Percentiles rank a stretch among this genome's conserved stretches.
phyloP scores from a whole-genome alignment of 108 stramenopile genomes.

The Aurantiochytrium sp. region DNA sequence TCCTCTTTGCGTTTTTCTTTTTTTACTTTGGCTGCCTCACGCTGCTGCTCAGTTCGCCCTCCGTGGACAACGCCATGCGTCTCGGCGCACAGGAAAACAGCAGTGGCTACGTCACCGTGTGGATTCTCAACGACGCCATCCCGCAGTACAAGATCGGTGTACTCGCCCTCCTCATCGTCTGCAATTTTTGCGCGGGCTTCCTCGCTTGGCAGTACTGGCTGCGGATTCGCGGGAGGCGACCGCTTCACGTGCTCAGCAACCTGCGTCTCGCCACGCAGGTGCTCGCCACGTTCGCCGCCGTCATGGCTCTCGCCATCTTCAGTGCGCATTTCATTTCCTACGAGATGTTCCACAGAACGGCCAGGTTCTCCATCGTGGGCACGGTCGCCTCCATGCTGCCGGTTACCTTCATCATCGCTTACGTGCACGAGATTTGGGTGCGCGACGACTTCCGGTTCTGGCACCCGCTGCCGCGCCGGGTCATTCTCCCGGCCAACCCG shows the following conservation, averaged over 20 bases:
- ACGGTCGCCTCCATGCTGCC: background rate
- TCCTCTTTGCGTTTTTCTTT: background rate
- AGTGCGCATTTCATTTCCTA: constrained; percentile 19
- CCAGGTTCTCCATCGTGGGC: background rate
- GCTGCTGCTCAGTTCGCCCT: background rate
- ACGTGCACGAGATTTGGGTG: background rate
- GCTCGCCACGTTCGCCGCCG: background rate
- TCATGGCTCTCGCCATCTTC: background rate
- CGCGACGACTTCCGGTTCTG: background rate
- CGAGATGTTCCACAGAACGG: background rate
- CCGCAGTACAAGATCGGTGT: constrained; percentile 14
- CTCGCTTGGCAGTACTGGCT: background rate
- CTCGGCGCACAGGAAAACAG: background rate
- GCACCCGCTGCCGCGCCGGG: background rate
- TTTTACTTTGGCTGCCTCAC: background rate
- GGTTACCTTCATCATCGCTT: background rate
- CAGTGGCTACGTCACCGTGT: background rate
- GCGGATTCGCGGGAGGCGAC: background rate
- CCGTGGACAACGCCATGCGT: background rate
- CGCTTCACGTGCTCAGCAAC: background rate
- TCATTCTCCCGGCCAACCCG: background rate
- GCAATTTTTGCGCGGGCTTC: background rate
- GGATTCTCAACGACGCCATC: background rate
- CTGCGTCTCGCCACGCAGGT: background rate
- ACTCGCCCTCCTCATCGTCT: background rate